Evolutionary conservation across 306 rosid species (phyloP), one percentile per base, ranked within the genome.

Genomic region (Pachyrhizus erosus): DNA sequence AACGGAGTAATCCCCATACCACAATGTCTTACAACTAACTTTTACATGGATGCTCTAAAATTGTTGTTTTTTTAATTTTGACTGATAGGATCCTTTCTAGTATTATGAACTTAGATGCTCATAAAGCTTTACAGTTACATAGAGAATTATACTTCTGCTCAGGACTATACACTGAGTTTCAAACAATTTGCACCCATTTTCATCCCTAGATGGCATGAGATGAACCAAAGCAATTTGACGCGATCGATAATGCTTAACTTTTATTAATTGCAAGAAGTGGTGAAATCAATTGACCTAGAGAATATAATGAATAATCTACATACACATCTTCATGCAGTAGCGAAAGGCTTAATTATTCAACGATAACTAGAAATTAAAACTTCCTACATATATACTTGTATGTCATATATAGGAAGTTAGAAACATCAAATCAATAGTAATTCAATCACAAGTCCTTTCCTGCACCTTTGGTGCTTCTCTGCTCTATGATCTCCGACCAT

Each of bases 401-500:
- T 45, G 51, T 45, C 15, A 43, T 11, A 12, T 3, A 13, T 12
- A 45, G 51, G 51, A 45, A 43, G 48, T 11, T 43, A 11, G 13
- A 0, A 31, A 31, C 34, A 31, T 31, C 34, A 31, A 31, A 45
- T 45, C 51, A 45, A 45, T 45, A 13, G 51, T 13, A 45, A 2
- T 45, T 45, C 15, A 45, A 45, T n/a, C n/a, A n/a, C n/a, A n/a
- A n/a, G 21, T 55, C 54, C n/a, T 5, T 60, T 60, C 2, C 37
- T 60, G 70, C 42, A 62, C 4, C 70, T 62, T 26, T 12, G 68
- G 3, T 61, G 9, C 39, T 12, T 55, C 39, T 3, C 17, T 26
- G 8, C 9, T 26, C 20, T 61, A 61, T 0, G 0, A 73, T 81
- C 57, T 84, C 33, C 62, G 39, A 42, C 29, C 74, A 21, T 84